Conservation (phyloP, 2,329 filamentous ascomycete species). For the Fusarium incarnatum region DNA sequence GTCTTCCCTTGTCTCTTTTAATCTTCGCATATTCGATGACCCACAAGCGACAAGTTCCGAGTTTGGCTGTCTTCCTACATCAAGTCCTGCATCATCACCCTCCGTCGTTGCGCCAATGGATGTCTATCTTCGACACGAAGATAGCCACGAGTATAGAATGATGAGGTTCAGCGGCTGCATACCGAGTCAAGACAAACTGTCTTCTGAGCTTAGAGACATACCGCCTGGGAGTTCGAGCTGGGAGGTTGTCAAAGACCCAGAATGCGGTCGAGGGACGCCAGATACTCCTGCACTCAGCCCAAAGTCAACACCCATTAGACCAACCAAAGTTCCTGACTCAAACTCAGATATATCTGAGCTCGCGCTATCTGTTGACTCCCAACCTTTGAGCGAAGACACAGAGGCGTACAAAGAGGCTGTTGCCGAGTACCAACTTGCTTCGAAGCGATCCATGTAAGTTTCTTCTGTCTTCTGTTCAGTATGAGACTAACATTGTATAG, state of each 20-base stretch:
- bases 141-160: slow-evolving; percentile 26
- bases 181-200: neutral
- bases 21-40: neutral
- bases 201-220: neutral
- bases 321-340: neutral
- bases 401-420: neutral
- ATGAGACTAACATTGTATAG: neutral
- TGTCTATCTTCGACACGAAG: slow-evolving; percentile 27
- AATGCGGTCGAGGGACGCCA: neutral
- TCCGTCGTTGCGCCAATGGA: slow-evolving; percentile 24
- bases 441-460: neutral
- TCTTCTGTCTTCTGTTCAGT: neutral
- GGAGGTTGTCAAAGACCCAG: slow-evolving; percentile 2
- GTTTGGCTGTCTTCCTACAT: slow-evolving; percentile 18
- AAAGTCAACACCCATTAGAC: neutral
- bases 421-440: neutral
- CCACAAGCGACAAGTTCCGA: neutral
- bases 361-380: neutral
- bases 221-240: slow-evolving; percentile 9
- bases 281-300: neutral
- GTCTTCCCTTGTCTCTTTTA: neutral
- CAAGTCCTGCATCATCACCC: slow-evolving; percentile 5
- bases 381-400: neutral
- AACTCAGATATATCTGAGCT: slow-evolving; percentile 23
- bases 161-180: neutral